These are phyloP conservation scores for Ogataea zsoltii DNA, from an alignment of 805 yeast species.

Conservation along the genomic window DNA sequence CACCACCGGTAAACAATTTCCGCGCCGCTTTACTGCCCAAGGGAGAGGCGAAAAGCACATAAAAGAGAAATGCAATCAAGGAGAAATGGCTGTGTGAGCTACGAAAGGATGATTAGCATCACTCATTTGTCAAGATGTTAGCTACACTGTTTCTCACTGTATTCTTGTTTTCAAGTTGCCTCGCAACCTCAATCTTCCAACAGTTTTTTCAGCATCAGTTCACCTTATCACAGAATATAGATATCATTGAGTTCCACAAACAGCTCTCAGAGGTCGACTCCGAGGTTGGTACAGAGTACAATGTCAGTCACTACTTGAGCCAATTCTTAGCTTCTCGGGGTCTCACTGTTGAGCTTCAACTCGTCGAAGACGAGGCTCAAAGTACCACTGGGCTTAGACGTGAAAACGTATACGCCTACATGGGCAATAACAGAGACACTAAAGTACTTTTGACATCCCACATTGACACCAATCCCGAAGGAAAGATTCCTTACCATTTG, in stretches of 20 bases:
- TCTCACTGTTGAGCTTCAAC: constrained; percentile 12
- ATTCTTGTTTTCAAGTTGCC: not conserved
- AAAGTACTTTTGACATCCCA: constrained; percentile 39
- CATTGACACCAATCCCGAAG: constrained; percentile 53
- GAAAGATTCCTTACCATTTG: constrained; percentile 18
- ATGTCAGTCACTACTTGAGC: constrained; percentile 6
- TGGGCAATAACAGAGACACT: constrained; percentile 44
- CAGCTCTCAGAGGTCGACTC: constrained; percentile 10
- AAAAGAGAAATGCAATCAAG: too few species aligned
- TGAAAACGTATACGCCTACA: constrained; percentile 54
- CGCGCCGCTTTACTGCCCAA: too few species aligned
- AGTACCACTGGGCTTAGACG: constrained; percentile 22
- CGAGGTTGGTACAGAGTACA: constrained; percentile 9
- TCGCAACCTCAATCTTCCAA: not conserved
- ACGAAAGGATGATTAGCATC: too few species aligned
- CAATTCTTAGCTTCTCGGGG: constrained; percentile 8
- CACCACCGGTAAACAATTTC: too few species aligned
- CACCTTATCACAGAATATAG: not conserved
- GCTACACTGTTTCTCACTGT: too few species aligned
- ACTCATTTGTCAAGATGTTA: too few species aligned
- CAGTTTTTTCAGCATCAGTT: not conserved
- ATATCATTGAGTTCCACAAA: constrained; percentile 9
- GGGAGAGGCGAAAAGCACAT: too few species aligned
- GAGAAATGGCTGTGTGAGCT: too few species aligned
- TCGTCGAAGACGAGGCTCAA: constrained; percentile 7